Base-by-base conservation (phyloP, 257 asterid species). In the Sherardia arvensis region DNA sequence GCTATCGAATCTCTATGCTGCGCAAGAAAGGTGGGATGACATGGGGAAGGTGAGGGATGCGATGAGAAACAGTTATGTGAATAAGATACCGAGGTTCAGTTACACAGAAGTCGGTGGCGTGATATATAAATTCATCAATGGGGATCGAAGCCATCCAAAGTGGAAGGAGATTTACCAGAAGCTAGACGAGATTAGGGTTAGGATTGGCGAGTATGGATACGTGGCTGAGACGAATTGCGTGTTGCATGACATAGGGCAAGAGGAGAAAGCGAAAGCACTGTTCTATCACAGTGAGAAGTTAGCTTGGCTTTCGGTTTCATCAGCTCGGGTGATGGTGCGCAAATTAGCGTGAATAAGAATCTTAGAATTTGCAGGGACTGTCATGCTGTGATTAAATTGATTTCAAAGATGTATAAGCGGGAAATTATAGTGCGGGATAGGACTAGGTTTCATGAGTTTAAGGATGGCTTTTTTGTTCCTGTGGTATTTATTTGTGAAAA, bases 341-440 rank as follows among this genome's bases (percentile, higher is more conserved):
- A 82, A 25, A 76, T 92, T 4, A 82, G 77, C 69, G 82, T 92
- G 22, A 87, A 89, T 26, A 92, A 89, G 87, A 92, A 92, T 74
- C 93, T 92, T n/a, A 73, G 99, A 75, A 92, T 87, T 70, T 92
- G 99, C 62, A 96, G 97, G 59, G 97, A 92, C 78, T 92, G 96
- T 55, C 99, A 92, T 80, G 79, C 67, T 23, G 88, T 83, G 23
- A 85, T 92, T 73, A 92, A 89, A 84, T 90, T 87, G 54, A 78
- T 84, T 65, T 85, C 99, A 6, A 84, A 77, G 66, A 57, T 85
- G 6, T 89, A 92, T n/a, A 59, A 58, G 40, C 72, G 94, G 58
- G 96, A 84, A 58, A 84, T 92, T 73, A 73, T 92, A 26, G 95
- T 89, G 33, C 83, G 99, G n/a, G n/a, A n/a, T n/a, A n/a, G n/a